Percentiles rank a stretch among this genome's conserved stretches.
phyloP scores from a whole-genome alignment of 257 asterid genomes.

The Ehretia macrophylla region DNA sequence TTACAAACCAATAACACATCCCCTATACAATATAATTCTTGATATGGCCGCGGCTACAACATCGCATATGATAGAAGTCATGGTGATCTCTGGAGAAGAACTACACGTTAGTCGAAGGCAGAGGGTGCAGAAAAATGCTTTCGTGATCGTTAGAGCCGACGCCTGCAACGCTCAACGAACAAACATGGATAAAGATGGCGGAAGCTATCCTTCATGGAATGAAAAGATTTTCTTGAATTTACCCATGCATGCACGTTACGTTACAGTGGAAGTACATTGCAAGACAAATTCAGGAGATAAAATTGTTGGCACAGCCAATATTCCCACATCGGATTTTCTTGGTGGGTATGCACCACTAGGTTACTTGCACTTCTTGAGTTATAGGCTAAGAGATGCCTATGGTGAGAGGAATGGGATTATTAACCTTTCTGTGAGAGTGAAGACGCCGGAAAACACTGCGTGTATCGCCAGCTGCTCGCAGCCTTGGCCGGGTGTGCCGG shows the following conservation, averaged over 20 bases:
- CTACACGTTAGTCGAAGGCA: conserved; percentile 21
- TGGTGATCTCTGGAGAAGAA: conserved; percentile 68
- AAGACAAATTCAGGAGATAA: conserved; percentile 22
- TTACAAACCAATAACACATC: no score
- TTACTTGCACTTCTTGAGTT: conserved; percentile 74
- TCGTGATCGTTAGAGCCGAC: conserved; percentile 42
- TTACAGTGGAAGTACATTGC: conserved; percentile 58
- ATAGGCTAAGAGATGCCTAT: conserved; percentile 48
- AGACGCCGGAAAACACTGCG: conserved; percentile 8
- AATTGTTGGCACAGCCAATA: conserved; percentile 40
- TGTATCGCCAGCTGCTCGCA: conserved; percentile 20
- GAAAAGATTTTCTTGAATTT: conserved; percentile 52
- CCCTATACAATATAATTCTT: no score
- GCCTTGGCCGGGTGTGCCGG: conserved; percentile 34
- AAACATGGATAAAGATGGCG: conserved; percentile 40
- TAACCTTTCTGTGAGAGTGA: conserved; percentile 54
- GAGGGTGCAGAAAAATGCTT: conserved; percentile 39
- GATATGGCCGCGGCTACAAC: background rate
- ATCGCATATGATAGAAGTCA: conserved; percentile 39
- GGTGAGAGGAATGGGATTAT: conserved; percentile 72
- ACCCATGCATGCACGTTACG: conserved; percentile 40
- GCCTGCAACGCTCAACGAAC: conserved; percentile 32
- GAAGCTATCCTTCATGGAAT: conserved; percentile 58
- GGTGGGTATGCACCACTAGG: conserved; percentile 57
- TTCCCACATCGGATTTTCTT: conserved; percentile 66